These are phyloP conservation scores for Salix udensis DNA, from an alignment of 345 rosid genomes.

Conservation along the genomic window DNA sequence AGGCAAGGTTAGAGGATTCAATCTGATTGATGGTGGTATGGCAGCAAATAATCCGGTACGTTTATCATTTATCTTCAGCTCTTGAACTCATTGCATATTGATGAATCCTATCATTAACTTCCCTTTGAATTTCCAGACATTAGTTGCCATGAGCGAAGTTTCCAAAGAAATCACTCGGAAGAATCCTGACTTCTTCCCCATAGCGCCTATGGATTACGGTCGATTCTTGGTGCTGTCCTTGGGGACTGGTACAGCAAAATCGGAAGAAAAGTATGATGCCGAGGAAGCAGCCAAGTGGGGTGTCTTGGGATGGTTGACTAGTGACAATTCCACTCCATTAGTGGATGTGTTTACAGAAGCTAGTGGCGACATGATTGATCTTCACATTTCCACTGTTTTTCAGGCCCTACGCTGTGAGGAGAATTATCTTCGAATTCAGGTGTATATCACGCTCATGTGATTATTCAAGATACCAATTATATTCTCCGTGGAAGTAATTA, in stretches of 20 bases:
- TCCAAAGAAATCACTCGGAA: constrained; percentile 39
- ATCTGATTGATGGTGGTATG: constrained; percentile 75
- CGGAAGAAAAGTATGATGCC: constrained; percentile 41
- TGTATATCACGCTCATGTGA: too few species aligned
- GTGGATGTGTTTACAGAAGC: constrained; percentile 46
- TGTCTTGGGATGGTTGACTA: constrained; percentile 55
- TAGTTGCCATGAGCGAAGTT: constrained; percentile 53
- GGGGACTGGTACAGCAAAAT: constrained; percentile 51
- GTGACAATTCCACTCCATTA: constrained; percentile 45
- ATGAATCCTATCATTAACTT: too few species aligned
- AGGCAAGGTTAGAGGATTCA: constrained; percentile 39
- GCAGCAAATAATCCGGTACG: constrained; percentile 71
- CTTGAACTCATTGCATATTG: too few species aligned
- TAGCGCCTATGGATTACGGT: constrained; percentile 42
- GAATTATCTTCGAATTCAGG: constrained; percentile 34
- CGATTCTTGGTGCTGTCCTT: constrained; percentile 53
- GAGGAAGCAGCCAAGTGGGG: constrained; percentile 57
- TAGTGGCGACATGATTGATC: constrained; percentile 42
- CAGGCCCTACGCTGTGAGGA: constrained; percentile 42
- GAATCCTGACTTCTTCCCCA: constrained; percentile 36
- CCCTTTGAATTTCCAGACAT: constrained; percentile 17
- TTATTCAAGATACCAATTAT: too few species aligned
- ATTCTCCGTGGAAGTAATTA: too few species aligned
- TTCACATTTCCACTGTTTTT: constrained; percentile 47
- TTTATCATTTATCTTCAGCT: not conserved